Conservation (phyloP, 2,329 filamentous ascomycete genomes). For the Colletotrichum abscissum region DNA sequence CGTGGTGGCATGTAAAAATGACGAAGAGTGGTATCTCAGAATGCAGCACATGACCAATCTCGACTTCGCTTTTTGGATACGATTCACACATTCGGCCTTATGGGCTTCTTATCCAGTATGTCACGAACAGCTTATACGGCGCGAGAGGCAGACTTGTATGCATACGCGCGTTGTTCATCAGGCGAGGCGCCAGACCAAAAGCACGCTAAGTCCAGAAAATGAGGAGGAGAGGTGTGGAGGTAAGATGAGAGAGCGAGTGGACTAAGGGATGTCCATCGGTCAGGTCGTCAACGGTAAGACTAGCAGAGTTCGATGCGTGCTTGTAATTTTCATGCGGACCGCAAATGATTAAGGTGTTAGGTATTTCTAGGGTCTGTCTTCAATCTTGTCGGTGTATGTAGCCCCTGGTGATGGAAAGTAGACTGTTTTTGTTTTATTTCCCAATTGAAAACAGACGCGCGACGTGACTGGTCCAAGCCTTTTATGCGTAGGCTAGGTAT, state of each 20-base stretch:
- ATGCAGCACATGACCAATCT: background rate
- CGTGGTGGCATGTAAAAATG: background rate
- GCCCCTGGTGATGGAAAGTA: constrained; percentile 16
- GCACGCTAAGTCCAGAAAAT: no score
- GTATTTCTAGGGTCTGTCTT: no score
- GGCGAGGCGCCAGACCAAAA: no score
- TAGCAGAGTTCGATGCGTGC: background rate
- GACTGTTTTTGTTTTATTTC: constrained; percentile 35
- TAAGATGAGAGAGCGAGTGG: no score
- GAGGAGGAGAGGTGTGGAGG: no score
- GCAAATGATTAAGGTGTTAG: no score
- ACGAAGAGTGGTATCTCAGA: background rate
- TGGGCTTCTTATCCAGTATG: background rate
- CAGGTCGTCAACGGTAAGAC: no score
- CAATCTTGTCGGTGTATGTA: constrained; percentile 10
- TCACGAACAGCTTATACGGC: no score
- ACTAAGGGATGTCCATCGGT: no score
- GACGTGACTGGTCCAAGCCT: constrained; percentile 29
- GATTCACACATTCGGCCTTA: background rate
- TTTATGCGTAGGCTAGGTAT: background rate
- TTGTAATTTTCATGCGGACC: background rate
- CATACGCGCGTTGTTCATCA: no score
- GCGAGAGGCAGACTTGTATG: no score
- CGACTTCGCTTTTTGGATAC: background rate
- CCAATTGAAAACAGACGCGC: constrained; percentile 31